Base-by-base conservation (phyloP, 2,329 filamentous ascomycete genomes). In the Fusarium guadeloupense region DNA sequence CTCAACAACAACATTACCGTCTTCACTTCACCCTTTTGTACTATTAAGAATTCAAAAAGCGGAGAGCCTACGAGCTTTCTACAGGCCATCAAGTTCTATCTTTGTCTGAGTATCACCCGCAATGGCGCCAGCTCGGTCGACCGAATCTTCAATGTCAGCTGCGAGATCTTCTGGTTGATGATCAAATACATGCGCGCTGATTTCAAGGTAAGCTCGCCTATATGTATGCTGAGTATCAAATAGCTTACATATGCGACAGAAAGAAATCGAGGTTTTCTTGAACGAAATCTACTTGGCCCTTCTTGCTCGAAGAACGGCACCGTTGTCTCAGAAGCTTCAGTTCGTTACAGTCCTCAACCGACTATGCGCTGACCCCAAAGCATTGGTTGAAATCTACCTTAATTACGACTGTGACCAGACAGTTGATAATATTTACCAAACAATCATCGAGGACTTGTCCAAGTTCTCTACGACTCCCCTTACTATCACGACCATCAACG, bases 111-210 rank as follows among this genome's bases (percentile, higher is more conserved):
- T 76, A 86, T 99, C 67, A 97, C 93, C 50, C 87, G 94, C 46
- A 99, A 99, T 73, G 96, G 94, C 16, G 92, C 95, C 13, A 98
- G 94, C 77, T 94, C 93, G 5, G 91, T 97, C 37, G 91, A 92
- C 62, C 86, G 86, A 64, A 93, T 99, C 1, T 99, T 98, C 71
- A 94, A 98, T 72, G 92, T 98, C 35, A 94, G 92, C 74, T 93
- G 91, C 69, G 95, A 99, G 75, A 96, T 98, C 25, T 99, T 99
- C 74, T 99, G 93, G 93, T 82, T 98, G 54, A 97, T 97, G 89
- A 79, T 97, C 37, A 96, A 96, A 74, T 90, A 92, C 69, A 90
- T 99, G 86, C 87, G 96, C 59, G 90, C 95, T 3, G 90, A 93
- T 61, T 90, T 99, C 77, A 99, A 99, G 88, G 89, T 90, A 71